Percentiles rank a stretch among this genome's conserved stretches.
Conservation (phyloP, 2,329 filamentous ascomycete genomes). For the Lecanosticta acicola region DNA sequence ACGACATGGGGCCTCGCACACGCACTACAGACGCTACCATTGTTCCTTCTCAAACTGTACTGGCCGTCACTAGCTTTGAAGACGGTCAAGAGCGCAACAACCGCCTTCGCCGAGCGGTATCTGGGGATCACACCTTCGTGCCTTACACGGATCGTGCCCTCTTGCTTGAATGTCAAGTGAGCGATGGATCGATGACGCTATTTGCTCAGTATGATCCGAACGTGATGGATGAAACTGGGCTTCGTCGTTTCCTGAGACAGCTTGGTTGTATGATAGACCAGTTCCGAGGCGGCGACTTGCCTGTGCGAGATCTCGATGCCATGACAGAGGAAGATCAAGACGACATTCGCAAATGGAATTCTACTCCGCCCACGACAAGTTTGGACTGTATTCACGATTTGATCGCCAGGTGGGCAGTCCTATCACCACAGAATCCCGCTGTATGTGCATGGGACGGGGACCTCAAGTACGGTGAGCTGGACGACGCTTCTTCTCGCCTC, state of each 20-base stretch:
- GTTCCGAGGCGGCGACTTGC: background rate
- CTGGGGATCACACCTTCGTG: background rate
- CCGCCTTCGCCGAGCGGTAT: background rate
- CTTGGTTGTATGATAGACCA: slow-evolving; percentile 4
- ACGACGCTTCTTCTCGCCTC: slow-evolving; percentile 1
- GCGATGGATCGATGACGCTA: slow-evolving; percentile 1
- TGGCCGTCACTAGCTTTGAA: slow-evolving; percentile 2
- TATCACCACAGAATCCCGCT: slow-evolving; percentile 2
- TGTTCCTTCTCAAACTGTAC: slow-evolving; percentile 2
- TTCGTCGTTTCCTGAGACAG: slow-evolving; percentile 4
- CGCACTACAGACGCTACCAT: background rate
- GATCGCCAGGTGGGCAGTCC: background rate
- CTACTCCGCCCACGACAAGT: background rate
- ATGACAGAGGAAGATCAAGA: slow-evolving; percentile 4
- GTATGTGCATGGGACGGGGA: slow-evolving; percentile 9
- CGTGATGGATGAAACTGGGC: slow-evolving; percentile 3
- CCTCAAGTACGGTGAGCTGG: slow-evolving; percentile 7
- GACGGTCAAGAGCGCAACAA: background rate
- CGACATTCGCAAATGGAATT: slow-evolving; percentile 4
- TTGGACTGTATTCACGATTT: background rate
- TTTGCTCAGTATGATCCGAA: slow-evolving; percentile 1
- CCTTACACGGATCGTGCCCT: slow-evolving; percentile 5
- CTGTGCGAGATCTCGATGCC: slow-evolving; percentile 2
- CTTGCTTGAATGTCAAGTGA: slow-evolving; percentile 4
- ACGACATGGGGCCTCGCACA: background rate